These are phyloP conservation scores for Magnusiomyces tetraspermus DNA, from an alignment of 1,139 yeast species.

Conservation along the genomic window DNA sequence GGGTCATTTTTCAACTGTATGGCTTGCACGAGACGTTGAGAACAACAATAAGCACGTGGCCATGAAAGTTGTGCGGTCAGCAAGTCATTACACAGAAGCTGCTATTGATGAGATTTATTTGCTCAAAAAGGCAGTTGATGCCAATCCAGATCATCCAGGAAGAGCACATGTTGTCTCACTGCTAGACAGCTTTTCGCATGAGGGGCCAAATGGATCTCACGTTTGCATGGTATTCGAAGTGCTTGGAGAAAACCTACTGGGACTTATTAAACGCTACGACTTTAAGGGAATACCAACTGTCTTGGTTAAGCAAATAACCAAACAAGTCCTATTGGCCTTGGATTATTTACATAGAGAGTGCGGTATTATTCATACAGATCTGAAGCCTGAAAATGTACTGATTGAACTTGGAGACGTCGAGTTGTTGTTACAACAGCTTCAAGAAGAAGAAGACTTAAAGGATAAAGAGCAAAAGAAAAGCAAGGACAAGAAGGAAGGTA, in stretches of 20 bases:
- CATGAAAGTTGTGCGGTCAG: constrained; percentile 70
- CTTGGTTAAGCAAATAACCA: constrained; percentile 71
- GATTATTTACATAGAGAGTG: constrained; percentile 77
- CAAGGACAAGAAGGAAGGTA: constrained; percentile 14
- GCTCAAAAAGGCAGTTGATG: constrained; percentile 40
- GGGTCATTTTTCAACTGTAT: constrained; percentile 88
- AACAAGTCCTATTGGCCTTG: constrained; percentile 63
- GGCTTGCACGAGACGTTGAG: constrained; percentile 61
- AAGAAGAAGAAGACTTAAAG: constrained; percentile 36
- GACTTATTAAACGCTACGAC: constrained; percentile 54
- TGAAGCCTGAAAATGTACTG: constrained; percentile 84
- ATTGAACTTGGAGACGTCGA: constrained; percentile 74
- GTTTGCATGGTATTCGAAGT: constrained; percentile 88
- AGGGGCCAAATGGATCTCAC: constrained; percentile 74
- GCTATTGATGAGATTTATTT: constrained; percentile 77
- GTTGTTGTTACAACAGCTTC: constrained; percentile 50
- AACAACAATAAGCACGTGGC: constrained; percentile 55
- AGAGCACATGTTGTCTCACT: constrained; percentile 59
- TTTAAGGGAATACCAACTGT: constrained; percentile 67
- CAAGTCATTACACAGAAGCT: constrained; percentile 63
- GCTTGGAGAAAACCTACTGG: constrained; percentile 69
- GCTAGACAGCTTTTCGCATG: constrained; percentile 65
- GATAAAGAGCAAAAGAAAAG: constrained; percentile 15
- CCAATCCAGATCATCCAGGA: constrained; percentile 59
- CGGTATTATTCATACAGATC: constrained; percentile 86